Percentiles rank a stretch among this genome's conserved stretches.
These are phyloP conservation scores for Ogataea parapolymorpha DNA, from an alignment of 805 yeast species.

Conservation along the genomic window DNA sequence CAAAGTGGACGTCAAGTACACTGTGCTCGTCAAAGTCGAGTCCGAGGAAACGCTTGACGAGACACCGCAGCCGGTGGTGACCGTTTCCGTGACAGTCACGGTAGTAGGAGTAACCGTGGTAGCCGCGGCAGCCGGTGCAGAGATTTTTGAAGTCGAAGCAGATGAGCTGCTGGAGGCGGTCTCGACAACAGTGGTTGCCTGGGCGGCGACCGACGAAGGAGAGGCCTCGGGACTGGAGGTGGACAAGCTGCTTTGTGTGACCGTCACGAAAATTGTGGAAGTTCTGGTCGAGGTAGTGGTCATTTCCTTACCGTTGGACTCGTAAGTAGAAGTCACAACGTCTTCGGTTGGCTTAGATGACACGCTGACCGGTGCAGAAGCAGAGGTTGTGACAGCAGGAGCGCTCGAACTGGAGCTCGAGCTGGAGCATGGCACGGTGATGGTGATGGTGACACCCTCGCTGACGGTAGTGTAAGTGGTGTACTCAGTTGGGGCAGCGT, in stretches of 20 bases:
- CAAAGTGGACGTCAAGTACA: constrained; percentile 22
- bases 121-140: constrained; percentile 7
- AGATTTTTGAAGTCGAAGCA: background rate
- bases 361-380: constrained; percentile 1
- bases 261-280: constrained; percentile 19
- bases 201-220: constrained; percentile 4
- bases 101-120: constrained; percentile 20
- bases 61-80: constrained; percentile 9
- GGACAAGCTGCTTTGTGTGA: constrained; percentile 6
- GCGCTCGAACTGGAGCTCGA: constrained; percentile 1
- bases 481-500: constrained; percentile 12
- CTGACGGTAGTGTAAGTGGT: constrained; percentile 19
- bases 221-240: constrained; percentile 6
- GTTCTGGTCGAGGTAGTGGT: constrained; percentile 22
- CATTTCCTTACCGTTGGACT: constrained; percentile 16
- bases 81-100: constrained; percentile 30
- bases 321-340: constrained; percentile 16
- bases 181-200: constrained; percentile 10
- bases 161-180: constrained; percentile 2
- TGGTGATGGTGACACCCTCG: constrained; percentile 21
- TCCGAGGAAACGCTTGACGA: constrained; percentile 11
- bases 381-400: constrained; percentile 1
- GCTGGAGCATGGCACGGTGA: constrained; percentile 17
- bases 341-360: constrained; percentile 7
- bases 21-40: constrained; percentile 17